phyloP scores from a whole-genome alignment of 345 rosid genomes.

The Salix udensis region DNA sequence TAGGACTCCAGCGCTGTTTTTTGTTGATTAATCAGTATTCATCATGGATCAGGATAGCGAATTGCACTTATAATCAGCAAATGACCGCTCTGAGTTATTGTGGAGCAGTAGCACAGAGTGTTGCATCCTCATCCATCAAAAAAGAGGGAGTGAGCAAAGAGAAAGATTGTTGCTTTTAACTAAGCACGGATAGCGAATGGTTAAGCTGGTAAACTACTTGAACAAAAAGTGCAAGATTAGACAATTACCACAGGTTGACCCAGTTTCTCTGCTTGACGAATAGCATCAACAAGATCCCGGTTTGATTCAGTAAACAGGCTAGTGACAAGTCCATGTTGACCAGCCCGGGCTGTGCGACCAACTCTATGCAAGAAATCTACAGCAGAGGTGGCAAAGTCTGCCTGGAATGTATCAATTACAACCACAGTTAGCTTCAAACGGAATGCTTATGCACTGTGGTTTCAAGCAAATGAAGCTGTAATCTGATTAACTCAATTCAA shows the following conservation, averaged over 20 bases:
- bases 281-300: constrained; percentile 73
- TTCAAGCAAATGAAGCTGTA: too few relatives aligned
- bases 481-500: too few relatives aligned
- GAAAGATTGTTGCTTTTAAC: constrained; percentile 1
- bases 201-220: too few relatives aligned
- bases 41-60: background rate
- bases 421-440: constrained; percentile 4
- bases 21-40: too few relatives aligned
- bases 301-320: constrained; percentile 79
- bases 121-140: too few relatives aligned
- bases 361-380: constrained; percentile 94
- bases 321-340: constrained; percentile 83
- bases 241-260: constrained; percentile 78
- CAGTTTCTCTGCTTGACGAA: constrained; percentile 62
- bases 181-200: background rate
- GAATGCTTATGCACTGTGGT: too few relatives aligned
- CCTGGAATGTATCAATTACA: constrained; percentile 51
- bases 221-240: constrained; percentile 1
- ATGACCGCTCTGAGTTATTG: background rate
- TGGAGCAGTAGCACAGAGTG: background rate
- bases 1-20: background rate
- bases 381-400: constrained; percentile 89
- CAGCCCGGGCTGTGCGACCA: constrained; percentile 96
- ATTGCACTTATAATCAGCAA: background rate
- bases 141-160: background rate